phyloP scores from a whole-genome alignment of 192 early-diverging fungal genomes.

The Entomortierella parvispora region DNA sequence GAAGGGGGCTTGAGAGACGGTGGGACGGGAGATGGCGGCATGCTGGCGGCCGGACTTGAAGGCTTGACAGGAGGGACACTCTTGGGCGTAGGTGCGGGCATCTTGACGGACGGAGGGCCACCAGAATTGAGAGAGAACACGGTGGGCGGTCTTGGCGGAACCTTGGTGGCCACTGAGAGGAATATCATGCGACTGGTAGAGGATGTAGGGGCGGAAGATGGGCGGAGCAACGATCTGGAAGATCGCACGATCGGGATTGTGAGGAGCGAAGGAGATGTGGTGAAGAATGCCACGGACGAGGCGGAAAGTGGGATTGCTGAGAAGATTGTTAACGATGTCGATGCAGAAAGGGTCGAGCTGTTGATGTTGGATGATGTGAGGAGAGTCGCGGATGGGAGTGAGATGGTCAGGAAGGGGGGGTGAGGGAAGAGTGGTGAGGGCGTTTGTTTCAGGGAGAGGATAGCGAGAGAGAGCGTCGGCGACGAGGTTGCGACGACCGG shows the following conservation, averaged over 20 bases:
- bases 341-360: background rate
- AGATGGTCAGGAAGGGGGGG: background rate
- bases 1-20: conserved; percentile 1
- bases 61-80: conserved; percentile 3
- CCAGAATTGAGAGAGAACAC: conserved; percentile 4
- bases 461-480: conserved; percentile 11
- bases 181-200: conserved; percentile 13
- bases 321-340: background rate
- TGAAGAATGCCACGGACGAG: conserved; percentile 8
- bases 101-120: conserved; percentile 3
- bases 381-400: background rate
- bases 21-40: background rate
- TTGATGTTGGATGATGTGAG: conserved; percentile 7
- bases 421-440: background rate
- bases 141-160: conserved; percentile 3
- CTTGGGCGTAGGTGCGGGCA: conserved; percentile 2
- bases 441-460: conserved; percentile 1
- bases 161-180: conserved; percentile 16
- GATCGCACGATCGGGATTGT: conserved; percentile 1
- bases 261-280: conserved; percentile 8
- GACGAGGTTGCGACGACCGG: conserved; percentile 1
- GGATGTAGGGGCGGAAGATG: conserved; percentile 9
- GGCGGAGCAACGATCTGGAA: conserved; percentile 16
- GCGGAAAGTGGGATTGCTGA: background rate
- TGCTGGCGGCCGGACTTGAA: conserved; percentile 14